Conservation (phyloP, 169 alveolate genomes). For the Plasmodium adleri region DNA sequence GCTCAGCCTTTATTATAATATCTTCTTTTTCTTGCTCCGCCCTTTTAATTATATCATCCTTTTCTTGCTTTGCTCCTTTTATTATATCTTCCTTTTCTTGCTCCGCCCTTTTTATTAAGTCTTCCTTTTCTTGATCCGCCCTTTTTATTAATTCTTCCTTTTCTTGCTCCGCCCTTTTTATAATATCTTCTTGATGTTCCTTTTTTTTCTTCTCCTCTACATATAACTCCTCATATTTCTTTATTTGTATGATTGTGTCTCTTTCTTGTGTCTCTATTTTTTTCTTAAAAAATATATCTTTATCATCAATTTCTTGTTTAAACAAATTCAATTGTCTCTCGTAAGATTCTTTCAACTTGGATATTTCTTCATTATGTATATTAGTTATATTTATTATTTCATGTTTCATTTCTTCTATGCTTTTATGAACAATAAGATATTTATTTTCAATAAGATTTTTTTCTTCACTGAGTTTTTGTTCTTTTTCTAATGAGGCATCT, state of each 20-base stretch:
- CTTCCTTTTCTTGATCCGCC: neutral
- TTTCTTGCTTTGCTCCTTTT: too few species aligned
- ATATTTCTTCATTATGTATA: slow-evolving; percentile 58
- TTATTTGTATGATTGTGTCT: slow-evolving; percentile 11
- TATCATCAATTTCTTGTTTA: slow-evolving; percentile 30
- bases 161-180: slow-evolving; percentile 4
- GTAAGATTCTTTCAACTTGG: slow-evolving; percentile 51
- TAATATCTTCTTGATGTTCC: slow-evolving; percentile 9
- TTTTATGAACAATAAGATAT: slow-evolving; percentile 12
- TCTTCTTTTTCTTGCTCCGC: too few species aligned
- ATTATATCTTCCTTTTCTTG: neutral
- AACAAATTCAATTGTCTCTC: slow-evolving; percentile 28
- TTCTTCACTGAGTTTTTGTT: slow-evolving; percentile 29
- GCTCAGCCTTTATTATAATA: too few species aligned
- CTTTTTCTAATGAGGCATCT: slow-evolving; percentile 49
- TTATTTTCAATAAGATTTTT: slow-evolving; percentile 23
- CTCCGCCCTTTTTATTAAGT: too few species aligned
- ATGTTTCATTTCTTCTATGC: slow-evolving; percentile 45
- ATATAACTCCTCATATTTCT: slow-evolving; percentile 16
- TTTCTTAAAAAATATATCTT: slow-evolving; percentile 47
- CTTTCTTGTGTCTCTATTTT: slow-evolving; percentile 20
- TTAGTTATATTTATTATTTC: slow-evolving; percentile 59
- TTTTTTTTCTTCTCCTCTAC: slow-evolving; percentile 29
- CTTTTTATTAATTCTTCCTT: neutral
- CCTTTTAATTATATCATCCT: too few species aligned